Evolutionary conservation across 2,329 filamentous ascomycete species (phyloP).

Genomic region (Colletotrichum musae): DNA sequence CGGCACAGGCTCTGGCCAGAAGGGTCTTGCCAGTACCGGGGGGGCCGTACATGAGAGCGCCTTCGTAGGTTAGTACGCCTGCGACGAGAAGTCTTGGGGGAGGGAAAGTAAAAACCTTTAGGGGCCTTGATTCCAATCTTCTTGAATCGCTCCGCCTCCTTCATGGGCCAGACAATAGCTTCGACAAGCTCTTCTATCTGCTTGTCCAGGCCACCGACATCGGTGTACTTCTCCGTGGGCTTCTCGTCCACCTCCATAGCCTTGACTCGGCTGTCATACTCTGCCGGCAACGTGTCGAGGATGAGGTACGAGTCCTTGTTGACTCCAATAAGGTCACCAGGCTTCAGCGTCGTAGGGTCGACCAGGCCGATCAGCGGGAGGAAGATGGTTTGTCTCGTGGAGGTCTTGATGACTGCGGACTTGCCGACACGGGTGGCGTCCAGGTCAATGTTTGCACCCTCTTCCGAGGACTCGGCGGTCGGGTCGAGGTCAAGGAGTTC

Average conservation of each 20-base stretch:
- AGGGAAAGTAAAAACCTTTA: conserved; percentile 76
- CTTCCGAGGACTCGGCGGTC: conserved; percentile 94
- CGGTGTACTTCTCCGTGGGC: conserved; percentile 98
- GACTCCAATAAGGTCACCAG: conserved; percentile 95
- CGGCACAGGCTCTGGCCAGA: conserved; percentile 94
- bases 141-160: conserved; percentile 98
- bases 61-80: conserved; percentile 60
- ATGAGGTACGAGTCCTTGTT: conserved; percentile 99
- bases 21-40: conserved; percentile 93
- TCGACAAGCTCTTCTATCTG: conserved; percentile 99
- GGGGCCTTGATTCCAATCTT: conserved; percentile 99
- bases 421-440: conserved; percentile 98
- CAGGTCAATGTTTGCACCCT: conserved; percentile 98
- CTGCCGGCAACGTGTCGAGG: conserved; percentile 94
- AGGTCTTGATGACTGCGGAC: conserved; percentile 99
- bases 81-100: background rate
- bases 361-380: conserved; percentile 96
- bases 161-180: conserved; percentile 99
- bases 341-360: conserved; percentile 94
- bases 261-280: conserved; percentile 99
- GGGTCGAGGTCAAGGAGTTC: conserved; percentile 97
- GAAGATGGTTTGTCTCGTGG: conserved; percentile 98
- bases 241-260: conserved; percentile 99
- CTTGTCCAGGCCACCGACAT: conserved; percentile 97
- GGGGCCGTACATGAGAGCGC: conserved; percentile 97